Conservation (phyloP, 495 filamentous ascomycete species). For the Penicillium fimorum region DNA sequence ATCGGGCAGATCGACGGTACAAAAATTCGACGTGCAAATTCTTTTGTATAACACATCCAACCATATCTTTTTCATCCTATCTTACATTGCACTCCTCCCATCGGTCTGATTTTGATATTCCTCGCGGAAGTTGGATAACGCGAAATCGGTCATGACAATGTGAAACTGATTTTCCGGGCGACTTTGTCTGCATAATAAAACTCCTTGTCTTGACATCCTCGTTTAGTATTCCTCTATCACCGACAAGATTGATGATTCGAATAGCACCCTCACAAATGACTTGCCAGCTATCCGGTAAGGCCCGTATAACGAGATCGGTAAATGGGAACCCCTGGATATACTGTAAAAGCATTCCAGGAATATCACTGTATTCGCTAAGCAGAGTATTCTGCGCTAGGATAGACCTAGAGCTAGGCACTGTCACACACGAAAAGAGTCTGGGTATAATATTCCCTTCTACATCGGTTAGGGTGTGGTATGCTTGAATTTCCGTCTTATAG, state of each 20-base stretch:
- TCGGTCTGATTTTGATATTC: conserved; percentile 19
- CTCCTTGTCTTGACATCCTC: conserved; percentile 27
- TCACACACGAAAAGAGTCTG: conserved; percentile 11
- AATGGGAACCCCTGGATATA: conserved; percentile 28
- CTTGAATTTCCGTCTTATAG: conserved; percentile 19
- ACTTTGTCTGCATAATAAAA: conserved; percentile 29
- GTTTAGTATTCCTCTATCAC: conserved; percentile 29
- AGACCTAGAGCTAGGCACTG: conserved; percentile 4
- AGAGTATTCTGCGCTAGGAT: background rate
- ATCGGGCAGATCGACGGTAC: conserved; percentile 21
- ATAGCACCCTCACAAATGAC: conserved; percentile 29
- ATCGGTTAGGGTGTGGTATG: conserved; percentile 20
- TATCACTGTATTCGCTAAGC: conserved; percentile 13
- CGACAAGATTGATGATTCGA: conserved; percentile 17
- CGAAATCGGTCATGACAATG: conserved; percentile 35
- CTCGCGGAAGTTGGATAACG: conserved; percentile 24
- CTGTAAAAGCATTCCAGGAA: conserved; percentile 24
- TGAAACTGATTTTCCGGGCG: conserved; percentile 10
- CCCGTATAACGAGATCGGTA: conserved; percentile 17
- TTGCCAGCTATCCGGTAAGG: conserved; percentile 24
- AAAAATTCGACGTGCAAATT: conserved; percentile 19
- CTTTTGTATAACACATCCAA: conserved; percentile 27
- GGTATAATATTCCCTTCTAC: conserved; percentile 23
- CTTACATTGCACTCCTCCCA: conserved; percentile 22
- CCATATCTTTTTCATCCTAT: conserved; percentile 30